Evolutionary conservation across 1,284 basidiomycete species (phyloP).

Genomic region (Leccinum angustisporum): DNA sequence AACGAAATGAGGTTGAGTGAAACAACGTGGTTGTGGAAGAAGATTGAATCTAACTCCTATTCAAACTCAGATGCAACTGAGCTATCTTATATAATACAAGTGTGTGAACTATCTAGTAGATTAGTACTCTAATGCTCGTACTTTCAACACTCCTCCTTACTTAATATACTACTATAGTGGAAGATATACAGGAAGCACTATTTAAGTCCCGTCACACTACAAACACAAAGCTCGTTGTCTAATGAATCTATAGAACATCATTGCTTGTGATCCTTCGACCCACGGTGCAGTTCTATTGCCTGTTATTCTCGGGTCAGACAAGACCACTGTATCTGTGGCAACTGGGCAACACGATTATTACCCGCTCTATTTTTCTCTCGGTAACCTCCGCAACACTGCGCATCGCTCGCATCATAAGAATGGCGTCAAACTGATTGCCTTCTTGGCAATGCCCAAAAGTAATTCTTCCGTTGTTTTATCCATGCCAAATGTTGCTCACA

Average conservation of each 20-base stretch:
- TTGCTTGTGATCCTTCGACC: background rate
- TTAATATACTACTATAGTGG: too few species aligned
- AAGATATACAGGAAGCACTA: too few species aligned
- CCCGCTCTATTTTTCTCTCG: background rate
- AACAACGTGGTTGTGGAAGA: too few species aligned
- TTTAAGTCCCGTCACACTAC: background rate
- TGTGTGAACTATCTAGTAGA: too few species aligned
- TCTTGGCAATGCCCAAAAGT: conserved; percentile 1
- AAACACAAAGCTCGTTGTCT: background rate
- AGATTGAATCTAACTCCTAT: too few species aligned
- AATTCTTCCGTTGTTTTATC: background rate
- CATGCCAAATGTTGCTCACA: too few species aligned
- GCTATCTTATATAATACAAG: too few species aligned
- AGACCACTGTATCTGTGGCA: conserved; percentile 3
- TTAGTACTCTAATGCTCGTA: too few species aligned
- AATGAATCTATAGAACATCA: background rate
- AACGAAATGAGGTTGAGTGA: too few species aligned
- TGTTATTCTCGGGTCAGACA: background rate
- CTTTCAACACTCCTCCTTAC: too few species aligned
- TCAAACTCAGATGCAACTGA: too few species aligned
- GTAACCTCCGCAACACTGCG: conserved; percentile 1
- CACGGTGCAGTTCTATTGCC: background rate
- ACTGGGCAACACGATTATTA: conserved; percentile 3
- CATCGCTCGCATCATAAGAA: background rate
- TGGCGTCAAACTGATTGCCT: background rate